These are phyloP conservation scores for Tympanopsis confertula DNA, from an alignment of 2,329 filamentous ascomycete genomes.

Conservation along the genomic window DNA sequence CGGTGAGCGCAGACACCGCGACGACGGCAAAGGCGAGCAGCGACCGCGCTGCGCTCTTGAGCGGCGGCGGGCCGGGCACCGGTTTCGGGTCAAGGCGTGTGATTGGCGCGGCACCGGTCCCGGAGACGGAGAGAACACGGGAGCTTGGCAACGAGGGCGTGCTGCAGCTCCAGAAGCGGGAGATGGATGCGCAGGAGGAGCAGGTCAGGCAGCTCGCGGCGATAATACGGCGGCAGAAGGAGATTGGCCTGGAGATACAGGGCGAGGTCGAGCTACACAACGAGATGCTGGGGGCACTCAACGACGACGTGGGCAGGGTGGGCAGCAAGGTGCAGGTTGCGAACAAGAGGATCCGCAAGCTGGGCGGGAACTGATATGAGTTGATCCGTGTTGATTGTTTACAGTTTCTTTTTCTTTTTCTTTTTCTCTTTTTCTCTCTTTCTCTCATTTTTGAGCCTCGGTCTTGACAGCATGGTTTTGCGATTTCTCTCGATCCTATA, in stretches of 20 bases:
- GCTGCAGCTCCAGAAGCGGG: slow-evolving; percentile 59
- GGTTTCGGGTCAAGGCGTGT: slow-evolving; percentile 35
- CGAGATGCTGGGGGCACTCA: slow-evolving; percentile 55
- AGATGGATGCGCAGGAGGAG: slow-evolving; percentile 65
- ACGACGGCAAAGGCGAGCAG: slow-evolving; percentile 10
- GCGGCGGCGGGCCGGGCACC: slow-evolving; percentile 17
- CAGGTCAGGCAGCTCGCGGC: slow-evolving; percentile 58
- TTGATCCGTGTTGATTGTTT: neutral
- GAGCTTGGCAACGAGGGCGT: slow-evolving; percentile 69
- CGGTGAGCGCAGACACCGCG: slow-evolving; percentile 15
- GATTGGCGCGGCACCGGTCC: slow-evolving; percentile 60
- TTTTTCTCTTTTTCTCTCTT: neutral
- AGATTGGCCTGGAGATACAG: slow-evolving; percentile 68
- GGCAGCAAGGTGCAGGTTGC: slow-evolving; percentile 60
- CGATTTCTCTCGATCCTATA: too few species aligned
- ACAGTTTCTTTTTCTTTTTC: neutral
- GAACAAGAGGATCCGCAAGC: slow-evolving; percentile 60
- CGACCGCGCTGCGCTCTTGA: slow-evolving; percentile 38
- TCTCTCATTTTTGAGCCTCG: slow-evolving; percentile 1
- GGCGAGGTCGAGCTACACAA: slow-evolving; percentile 64
- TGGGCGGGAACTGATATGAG: too few species aligned
- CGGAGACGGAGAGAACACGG: slow-evolving; percentile 66
- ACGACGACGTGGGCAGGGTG: slow-evolving; percentile 54
- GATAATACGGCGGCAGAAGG: slow-evolving; percentile 61
- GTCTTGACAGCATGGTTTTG: slow-evolving; percentile 4